A percentile compares a stretch with the other conserved stretches of the same genome.
Evolutionary conservation across 495 filamentous ascomycete genomes (phyloP).

Genomic region (Xylaria longipes): DNA sequence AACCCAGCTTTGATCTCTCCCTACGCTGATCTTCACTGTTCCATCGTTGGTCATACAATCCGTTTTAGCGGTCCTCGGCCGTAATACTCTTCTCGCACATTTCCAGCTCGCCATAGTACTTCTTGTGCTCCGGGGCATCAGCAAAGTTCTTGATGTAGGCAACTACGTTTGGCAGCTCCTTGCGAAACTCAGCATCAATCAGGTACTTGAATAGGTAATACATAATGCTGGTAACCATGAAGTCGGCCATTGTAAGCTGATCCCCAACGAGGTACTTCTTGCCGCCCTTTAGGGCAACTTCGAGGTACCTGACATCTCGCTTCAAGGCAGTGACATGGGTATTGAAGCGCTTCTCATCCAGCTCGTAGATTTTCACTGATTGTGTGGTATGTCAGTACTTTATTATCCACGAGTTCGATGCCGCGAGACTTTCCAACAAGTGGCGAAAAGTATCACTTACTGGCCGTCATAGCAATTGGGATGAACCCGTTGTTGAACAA

Average conservation of each 20-base stretch:
- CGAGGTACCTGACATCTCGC: conserved; percentile 50
- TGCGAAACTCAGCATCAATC: conserved; percentile 59
- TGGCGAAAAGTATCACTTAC: conserved; percentile 8
- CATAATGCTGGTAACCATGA: conserved; percentile 52
- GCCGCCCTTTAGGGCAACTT: conserved; percentile 47
- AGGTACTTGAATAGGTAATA: conserved; percentile 48
- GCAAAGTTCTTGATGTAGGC: conserved; percentile 53
- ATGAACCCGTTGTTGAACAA: conserved; percentile 41
- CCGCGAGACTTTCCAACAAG: background rate
- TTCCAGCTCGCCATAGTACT: conserved; percentile 54
- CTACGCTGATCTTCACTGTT: conserved; percentile 28
- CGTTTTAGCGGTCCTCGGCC: background rate
- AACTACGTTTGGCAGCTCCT: conserved; percentile 50
- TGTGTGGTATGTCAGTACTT: conserved; percentile 33
- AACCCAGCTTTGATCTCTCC: background rate
- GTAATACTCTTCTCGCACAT: conserved; percentile 48
- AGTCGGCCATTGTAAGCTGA: conserved; percentile 61
- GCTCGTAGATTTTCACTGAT: conserved; percentile 41
- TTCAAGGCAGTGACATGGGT: conserved; percentile 35
- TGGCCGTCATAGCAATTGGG: conserved; percentile 42
- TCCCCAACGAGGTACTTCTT: conserved; percentile 57
- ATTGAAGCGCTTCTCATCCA: conserved; percentile 46
- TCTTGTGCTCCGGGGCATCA: conserved; percentile 55
- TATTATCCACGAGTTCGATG: background rate
- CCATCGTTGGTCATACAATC: background rate